Evolutionary conservation across 805 yeast genomes (phyloP).

Genomic region (Kuraishia molischiana): DNA sequence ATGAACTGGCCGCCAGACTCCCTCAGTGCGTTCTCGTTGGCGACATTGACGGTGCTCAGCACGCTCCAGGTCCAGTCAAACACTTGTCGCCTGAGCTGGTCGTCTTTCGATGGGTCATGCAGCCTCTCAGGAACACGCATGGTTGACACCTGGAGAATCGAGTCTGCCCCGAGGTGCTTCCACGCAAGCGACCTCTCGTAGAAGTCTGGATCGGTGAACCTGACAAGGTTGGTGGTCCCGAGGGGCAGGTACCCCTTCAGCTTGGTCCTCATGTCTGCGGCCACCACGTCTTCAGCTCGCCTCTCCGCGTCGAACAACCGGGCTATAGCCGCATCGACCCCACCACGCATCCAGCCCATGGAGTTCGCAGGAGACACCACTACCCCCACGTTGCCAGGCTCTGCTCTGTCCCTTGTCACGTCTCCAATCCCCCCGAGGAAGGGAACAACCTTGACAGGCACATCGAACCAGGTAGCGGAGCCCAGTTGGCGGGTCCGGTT

Average conservation of each 20-base stretch:
- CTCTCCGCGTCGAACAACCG: slow-evolving; percentile 12
- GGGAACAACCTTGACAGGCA: too few relatives aligned
- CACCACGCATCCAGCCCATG: slow-evolving; percentile 40
- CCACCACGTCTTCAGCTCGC: slow-evolving; percentile 12
- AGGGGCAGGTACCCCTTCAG: slow-evolving; percentile 23
- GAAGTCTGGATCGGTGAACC: slow-evolving; percentile 12
- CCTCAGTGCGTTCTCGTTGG: slow-evolving; percentile 8
- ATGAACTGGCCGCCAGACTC: slow-evolving; percentile 10
- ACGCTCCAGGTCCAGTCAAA: slow-evolving; percentile 29
- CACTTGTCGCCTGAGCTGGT: slow-evolving; percentile 10
- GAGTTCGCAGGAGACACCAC: slow-evolving; percentile 44
- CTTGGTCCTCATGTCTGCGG: too few relatives aligned
- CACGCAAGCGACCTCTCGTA: slow-evolving; percentile 18
- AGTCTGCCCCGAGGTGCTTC: slow-evolving; percentile 16
- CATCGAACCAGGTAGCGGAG: too few relatives aligned
- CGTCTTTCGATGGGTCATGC: not conserved
- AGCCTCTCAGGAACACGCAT: slow-evolving; percentile 25
- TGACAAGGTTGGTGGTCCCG: slow-evolving; percentile 18
- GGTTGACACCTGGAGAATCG: slow-evolving; percentile 27
- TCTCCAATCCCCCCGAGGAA: too few relatives aligned
- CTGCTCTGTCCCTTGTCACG: too few relatives aligned
- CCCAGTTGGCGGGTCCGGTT: too few relatives aligned
- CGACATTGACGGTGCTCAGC: slow-evolving; percentile 13
- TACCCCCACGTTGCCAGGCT: not conserved
- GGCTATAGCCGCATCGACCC: slow-evolving; percentile 33